Base-by-base conservation (phyloP, 2,329 filamentous ascomycete genomes). In the Fusarium sp. region DNA sequence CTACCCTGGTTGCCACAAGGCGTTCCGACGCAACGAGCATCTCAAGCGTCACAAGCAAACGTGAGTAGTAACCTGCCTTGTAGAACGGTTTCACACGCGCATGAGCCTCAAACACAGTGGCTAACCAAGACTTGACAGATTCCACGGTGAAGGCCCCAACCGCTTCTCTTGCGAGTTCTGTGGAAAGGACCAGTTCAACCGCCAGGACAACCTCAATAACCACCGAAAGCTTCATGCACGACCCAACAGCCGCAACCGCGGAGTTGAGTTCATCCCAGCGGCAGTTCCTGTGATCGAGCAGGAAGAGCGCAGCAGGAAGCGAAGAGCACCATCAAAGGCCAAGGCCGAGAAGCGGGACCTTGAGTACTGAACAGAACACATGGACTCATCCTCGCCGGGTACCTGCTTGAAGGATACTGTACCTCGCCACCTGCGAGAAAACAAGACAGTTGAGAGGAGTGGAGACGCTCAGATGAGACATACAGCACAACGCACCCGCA, bases 21-120 rank as follows among this genome's bases (percentile, higher is more conserved):
- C 83, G 0, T 89, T 87, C 68, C 85, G 86, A 73, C 83, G 88
- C 64, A 86, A 85, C 27, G 88, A 90, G 78, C 88, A 90, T 70
- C 79, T 89, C 20, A 90, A 89, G 80, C 84, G 88, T 31, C 88
- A 90, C 75, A 82, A 85, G 60, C 83, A 84, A 62, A 86, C 86
- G 87, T 89, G 75, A 82, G 86, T 84, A 31, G 22, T n/a, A 36
- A 22, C 3, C 10, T 11, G 2, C 33, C 33, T 14, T 38, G 46
- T 10, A 12, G 17, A 44, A 20, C 29, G 24, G 33, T 44, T 44
- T n/a, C 27, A 8, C n/a, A 38, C 14, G 8, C 12, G 22, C 22
- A 44, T 44, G 11, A 24, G 42, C n/a, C 16, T 5, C 7, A 20
- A 56, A 33, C 10, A 53, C 16, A 10, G 20, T 36, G 20, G 8